A percentile compares a stretch with the other conserved stretches of the same genome.
phyloP scores from a whole-genome alignment of 768 basidiomycete species.

The Amanita polypyramis region DNA sequence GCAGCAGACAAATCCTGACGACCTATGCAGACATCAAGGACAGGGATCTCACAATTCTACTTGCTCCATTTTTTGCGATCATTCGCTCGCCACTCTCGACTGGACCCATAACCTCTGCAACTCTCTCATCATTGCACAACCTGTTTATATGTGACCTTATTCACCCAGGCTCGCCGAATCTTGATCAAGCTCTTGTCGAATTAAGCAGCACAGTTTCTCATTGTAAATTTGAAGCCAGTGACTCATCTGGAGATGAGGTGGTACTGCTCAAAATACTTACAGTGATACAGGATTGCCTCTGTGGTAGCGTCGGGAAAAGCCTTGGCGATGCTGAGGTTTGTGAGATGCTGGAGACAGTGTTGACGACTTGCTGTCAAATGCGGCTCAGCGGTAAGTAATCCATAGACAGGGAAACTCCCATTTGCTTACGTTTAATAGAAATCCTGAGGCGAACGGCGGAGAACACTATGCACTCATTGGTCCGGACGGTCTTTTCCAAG shows the following conservation, averaged over 20 bases:
- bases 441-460: conserved; percentile 82
- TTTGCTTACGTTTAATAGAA: conserved; percentile 35
- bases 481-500: conserved; percentile 70
- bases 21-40: conserved; percentile 44
- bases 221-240: conserved; percentile 97
- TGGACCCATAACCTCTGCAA: conserved; percentile 94
- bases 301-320: conserved; percentile 51
- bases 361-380: conserved; percentile 97
- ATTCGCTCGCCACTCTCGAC: conserved; percentile 92
- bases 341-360: conserved; percentile 95
- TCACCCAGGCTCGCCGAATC: conserved; percentile 36
- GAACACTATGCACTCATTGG: conserved; percentile 79
- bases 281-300: conserved; percentile 78
- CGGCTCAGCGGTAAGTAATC: conserved; percentile 71
- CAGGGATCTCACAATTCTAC: conserved; percentile 50
- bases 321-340: conserved; percentile 93
- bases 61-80: conserved; percentile 86
- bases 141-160: conserved; percentile 80
- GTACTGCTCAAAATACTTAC: conserved; percentile 87
- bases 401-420: neutral
- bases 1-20: conserved; percentile 4
- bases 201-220: conserved; percentile 86
- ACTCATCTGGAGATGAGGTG: conserved; percentile 95
- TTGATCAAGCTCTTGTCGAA: conserved; percentile 65
- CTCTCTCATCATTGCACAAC: conserved; percentile 78